phyloP scores from a whole-genome alignment of 495 filamentous ascomycete species.

The Aspergillus haitiensis region DNA sequence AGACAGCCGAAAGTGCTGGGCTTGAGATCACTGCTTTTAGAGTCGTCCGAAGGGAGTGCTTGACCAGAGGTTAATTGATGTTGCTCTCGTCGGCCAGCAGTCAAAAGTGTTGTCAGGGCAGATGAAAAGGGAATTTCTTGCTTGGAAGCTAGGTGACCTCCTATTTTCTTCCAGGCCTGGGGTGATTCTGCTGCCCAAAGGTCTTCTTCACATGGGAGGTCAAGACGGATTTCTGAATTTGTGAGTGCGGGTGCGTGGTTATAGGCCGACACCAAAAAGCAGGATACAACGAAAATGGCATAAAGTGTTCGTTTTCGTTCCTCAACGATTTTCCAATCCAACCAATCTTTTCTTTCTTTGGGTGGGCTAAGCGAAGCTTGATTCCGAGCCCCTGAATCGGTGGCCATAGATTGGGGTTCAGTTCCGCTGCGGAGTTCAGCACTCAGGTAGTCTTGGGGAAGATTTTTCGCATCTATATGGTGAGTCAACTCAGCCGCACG shows the following conservation, averaged over 20 bases:
- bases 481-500: slow-evolving; percentile 75
- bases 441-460: slow-evolving; percentile 41
- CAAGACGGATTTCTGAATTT: slow-evolving; percentile 89
- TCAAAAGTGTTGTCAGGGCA: slow-evolving; percentile 77
- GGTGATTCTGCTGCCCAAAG: slow-evolving; percentile 84
- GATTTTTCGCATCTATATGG: slow-evolving; percentile 42
- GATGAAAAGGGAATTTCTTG: slow-evolving; percentile 68
- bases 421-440: slow-evolving; percentile 17
- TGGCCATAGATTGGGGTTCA: slow-evolving; percentile 5
- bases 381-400: slow-evolving; percentile 31
- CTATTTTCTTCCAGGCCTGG: slow-evolving; percentile 72
- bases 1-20: slow-evolving; percentile 95
- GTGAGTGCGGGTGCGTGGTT: slow-evolving; percentile 88
- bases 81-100: slow-evolving; percentile 73
- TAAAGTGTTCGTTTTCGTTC: slow-evolving; percentile 94
- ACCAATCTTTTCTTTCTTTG: slow-evolving; percentile 81
- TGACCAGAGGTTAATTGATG: slow-evolving; percentile 40
- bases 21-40: slow-evolving; percentile 65
- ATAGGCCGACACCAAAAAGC: slow-evolving; percentile 87
- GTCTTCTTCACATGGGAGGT: slow-evolving; percentile 92
- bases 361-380: slow-evolving; percentile 45
- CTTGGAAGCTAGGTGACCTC: slow-evolving; percentile 64
- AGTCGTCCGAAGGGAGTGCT: slow-evolving; percentile 29
- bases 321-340: slow-evolving; percentile 83
- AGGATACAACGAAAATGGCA: slow-evolving; percentile 86